Evolutionary conservation across 352 stramenopile species (phyloP), one percentile per base, ranked within the genome.

Genomic region (Globisporangium paroecandrum): DNA sequence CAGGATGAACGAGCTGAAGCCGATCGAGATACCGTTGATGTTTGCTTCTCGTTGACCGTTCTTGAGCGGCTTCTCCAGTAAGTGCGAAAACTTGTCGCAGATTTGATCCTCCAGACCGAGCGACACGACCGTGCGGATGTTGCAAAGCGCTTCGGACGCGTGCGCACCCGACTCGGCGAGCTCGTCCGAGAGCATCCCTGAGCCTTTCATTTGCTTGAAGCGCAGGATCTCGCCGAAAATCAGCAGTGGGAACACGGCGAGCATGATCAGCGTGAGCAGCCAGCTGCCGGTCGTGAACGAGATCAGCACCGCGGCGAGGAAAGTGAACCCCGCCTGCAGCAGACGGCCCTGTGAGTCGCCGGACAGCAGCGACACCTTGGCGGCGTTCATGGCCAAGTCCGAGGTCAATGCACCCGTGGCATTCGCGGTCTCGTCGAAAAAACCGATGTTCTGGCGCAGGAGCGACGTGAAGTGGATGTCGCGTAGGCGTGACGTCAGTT

Each of bases 341-440:
- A 86, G 62, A 18, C 80, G 73, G 1, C 74, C 76, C 66, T 89
- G 81, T n/a, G 68, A 58, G 15, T 86, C 75, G 1, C 78, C 78
- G 5, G 80, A 71, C 18, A 72, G 56, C 6, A 82, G 61, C 0
- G 81, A 72, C 13, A 84, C 77, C 22, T 69, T 81, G 0, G 87
- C 58, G 0, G 79, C 76, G 18, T 94, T 78, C 15, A 77, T 75
- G 4, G 85, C 72, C 9, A 91, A 69, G 10, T 76, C 77, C 3
- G 89, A 75, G 3, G 89, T 82, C 15, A 94, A 49, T 4, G 68
- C 70, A 15, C 87, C 82, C 0, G 83, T 66, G 0, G 75, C 73
- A 62, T 96, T 74, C 22, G 77, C 46, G 9, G 77, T 68, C 0
- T 69, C 65, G 60, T 97, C 89, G 53, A 96, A 97, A 66, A 88